Evolutionary conservation across 805 yeast genomes (phyloP).

Genomic region (Monosporozyma solicola): DNA sequence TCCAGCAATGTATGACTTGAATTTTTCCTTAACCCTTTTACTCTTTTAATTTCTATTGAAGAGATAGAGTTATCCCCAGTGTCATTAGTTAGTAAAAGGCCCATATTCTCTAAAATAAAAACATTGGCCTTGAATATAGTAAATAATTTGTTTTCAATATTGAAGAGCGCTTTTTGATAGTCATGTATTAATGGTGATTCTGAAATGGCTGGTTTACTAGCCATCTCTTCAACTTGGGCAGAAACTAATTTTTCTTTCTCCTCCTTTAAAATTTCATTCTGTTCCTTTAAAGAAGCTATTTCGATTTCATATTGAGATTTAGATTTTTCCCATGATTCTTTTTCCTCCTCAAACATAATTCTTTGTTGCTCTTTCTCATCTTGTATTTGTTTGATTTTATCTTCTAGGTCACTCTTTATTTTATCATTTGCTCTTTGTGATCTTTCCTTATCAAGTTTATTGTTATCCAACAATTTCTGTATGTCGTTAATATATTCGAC

Average conservation of each 20-base stretch:
- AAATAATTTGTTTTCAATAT: conserved; percentile 11
- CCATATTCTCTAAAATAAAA: conserved; percentile 62
- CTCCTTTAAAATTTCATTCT: not conserved
- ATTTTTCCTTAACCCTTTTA: conserved; percentile 61
- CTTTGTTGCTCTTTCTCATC: not conserved
- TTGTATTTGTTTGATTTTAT: not conserved
- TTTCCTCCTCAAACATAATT: not conserved
- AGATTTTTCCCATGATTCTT: not conserved
- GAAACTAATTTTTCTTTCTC: not conserved
- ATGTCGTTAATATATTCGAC: conserved; percentile 31
- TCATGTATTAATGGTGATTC: not conserved
- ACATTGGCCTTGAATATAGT: conserved; percentile 42
- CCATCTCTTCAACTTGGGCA: not conserved
- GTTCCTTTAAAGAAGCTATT: not conserved
- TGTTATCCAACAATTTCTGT: not conserved
- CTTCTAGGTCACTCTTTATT: not conserved
- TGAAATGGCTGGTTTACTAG: not conserved
- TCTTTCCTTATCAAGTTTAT: not conserved
- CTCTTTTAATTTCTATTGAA: conserved; percentile 53
- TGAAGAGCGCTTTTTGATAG: not conserved
- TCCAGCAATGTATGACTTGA: conserved; percentile 28
- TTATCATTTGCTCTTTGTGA: not conserved
- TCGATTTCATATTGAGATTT: not conserved
- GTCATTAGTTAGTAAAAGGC: conserved; percentile 41
- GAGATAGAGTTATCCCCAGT: conserved; percentile 13